Percentiles rank a stretch among this genome's conserved stretches.
These are phyloP conservation scores for Amphichorda felina DNA, from an alignment of 2,329 filamentous ascomycete species.

Conservation along the genomic window DNA sequence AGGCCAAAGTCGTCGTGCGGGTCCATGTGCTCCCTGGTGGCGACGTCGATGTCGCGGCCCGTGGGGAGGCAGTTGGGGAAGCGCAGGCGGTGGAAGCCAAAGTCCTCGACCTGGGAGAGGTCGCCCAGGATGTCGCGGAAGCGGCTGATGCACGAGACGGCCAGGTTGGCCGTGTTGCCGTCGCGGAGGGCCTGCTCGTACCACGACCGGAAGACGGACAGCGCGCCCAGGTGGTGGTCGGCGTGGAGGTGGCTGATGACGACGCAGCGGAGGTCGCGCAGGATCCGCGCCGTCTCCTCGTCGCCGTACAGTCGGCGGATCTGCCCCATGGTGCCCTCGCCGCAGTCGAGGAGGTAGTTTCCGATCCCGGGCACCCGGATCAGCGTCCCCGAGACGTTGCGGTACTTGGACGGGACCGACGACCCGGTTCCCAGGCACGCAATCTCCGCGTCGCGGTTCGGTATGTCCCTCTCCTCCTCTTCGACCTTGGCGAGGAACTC, in stretches of 20 bases:
- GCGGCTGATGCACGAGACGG: conserved; percentile 55
- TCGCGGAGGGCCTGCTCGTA: conserved; percentile 37
- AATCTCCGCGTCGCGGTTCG: conserved; percentile 67
- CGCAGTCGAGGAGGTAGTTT: conserved; percentile 84
- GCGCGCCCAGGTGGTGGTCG: conserved; percentile 84
- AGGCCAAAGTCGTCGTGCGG: conserved; percentile 44
- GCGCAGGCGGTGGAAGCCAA: conserved; percentile 47
- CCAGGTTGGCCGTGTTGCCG: conserved; percentile 33
- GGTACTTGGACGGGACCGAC: conserved; percentile 79
- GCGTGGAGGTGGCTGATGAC: conserved; percentile 96
- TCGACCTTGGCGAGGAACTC: conserved; percentile 37
- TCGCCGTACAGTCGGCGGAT: conserved; percentile 60
- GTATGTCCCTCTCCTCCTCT: conserved; percentile 49
- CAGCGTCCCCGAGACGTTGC: conserved; percentile 86
- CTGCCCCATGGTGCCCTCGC: conserved; percentile 86
- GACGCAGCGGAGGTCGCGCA: conserved; percentile 69
- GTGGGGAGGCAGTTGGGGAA: conserved; percentile 17
- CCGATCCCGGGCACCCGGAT: conserved; percentile 74
- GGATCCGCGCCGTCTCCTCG: conserved; percentile 53
- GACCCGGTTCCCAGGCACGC: conserved; percentile 87
- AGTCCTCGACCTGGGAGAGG: conserved; percentile 67
- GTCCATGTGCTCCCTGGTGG: conserved; percentile 18
- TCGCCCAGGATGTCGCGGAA: conserved; percentile 74
- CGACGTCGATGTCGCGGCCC: conserved; percentile 13
- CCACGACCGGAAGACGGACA: conserved; percentile 76